A percentile compares a stretch with the other conserved stretches of the same genome.
These are phyloP conservation scores for Cenchrus fungigraminus DNA, from an alignment of 176 grass and related monocot species.

Conservation along the genomic window DNA sequence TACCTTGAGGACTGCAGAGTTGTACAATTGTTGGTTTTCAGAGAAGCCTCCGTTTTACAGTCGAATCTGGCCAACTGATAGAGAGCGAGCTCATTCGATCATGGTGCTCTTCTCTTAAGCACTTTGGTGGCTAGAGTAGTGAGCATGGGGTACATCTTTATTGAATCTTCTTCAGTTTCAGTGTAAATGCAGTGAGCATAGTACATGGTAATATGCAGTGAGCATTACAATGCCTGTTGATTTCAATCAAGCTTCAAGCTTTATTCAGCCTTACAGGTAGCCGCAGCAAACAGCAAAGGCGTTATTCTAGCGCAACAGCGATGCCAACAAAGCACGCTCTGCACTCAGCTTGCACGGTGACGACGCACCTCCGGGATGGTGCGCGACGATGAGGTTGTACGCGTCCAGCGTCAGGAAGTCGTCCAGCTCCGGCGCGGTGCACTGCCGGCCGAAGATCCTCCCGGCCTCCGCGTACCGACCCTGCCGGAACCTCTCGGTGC, in stretches of 20 bases:
- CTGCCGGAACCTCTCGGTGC: conserved; percentile 48
- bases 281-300: not conserved
- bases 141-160: too few species aligned
- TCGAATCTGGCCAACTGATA: too few species aligned
- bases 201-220: not conserved
- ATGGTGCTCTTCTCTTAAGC: not conserved
- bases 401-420: conserved; percentile 95
- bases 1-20: not conserved
- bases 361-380: conserved; percentile 57
- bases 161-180: not conserved
- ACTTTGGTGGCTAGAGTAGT: too few species aligned
- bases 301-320: conserved; percentile 13
- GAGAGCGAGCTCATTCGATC: not conserved
- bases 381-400: conserved; percentile 74
- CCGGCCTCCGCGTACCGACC: conserved; percentile 67
- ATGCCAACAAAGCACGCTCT: not conserved
- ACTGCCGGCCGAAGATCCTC: conserved; percentile 74
- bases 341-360: conserved; percentile 49
- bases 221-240: not conserved
- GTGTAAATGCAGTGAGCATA: not conserved
- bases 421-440: conserved; percentile 69
- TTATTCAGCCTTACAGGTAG: not conserved
- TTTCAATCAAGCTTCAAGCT: not conserved
- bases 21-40: not conserved
- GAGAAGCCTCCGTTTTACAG: too few species aligned